phyloP scores from a whole-genome alignment of 345 rosid genomes.

The Cardamine chenopodiifolia region DNA sequence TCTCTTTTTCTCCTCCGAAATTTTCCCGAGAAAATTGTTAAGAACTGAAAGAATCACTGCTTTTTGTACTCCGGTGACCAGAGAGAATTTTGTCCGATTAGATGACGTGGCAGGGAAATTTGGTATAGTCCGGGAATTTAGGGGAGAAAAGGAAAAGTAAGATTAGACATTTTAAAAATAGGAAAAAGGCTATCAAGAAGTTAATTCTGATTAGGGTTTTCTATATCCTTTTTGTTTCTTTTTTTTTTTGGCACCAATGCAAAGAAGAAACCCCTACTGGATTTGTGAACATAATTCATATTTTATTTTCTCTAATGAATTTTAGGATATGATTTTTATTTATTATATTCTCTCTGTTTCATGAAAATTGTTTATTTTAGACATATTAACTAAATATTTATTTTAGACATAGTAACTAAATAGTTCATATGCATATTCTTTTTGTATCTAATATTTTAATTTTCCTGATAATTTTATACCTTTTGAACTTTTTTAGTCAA shows the following conservation, averaged over 20 bases:
- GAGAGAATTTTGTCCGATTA: neutral
- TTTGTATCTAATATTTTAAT: too few relatives aligned
- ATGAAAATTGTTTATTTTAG: neutral
- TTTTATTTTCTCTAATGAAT: conserved; percentile 4
- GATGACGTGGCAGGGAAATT: conserved; percentile 26
- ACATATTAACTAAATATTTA: neutral
- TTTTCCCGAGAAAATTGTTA: conserved; percentile 40
- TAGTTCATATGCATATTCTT: neutral
- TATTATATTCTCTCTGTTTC: neutral
- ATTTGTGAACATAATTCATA: conserved; percentile 34
- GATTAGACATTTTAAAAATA: conserved; percentile 19
- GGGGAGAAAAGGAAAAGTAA: neutral
- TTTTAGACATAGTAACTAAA: too few relatives aligned
- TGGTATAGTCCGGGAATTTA: neutral
- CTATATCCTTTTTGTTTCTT: neutral
- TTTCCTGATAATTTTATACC: neutral
- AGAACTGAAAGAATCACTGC: neutral
- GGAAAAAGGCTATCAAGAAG: conserved; percentile 30
- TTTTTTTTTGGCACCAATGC: neutral
- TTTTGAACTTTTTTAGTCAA: too few relatives aligned
- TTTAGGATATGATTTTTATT: neutral
- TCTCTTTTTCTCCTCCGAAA: neutral
- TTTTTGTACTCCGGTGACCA: conserved; percentile 24
- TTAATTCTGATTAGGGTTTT: conserved; percentile 29
- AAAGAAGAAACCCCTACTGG: conserved; percentile 17